These are phyloP conservation scores for Stenocarpella maydis DNA, from an alignment of 2,329 filamentous ascomycete genomes.

Conservation along the genomic window DNA sequence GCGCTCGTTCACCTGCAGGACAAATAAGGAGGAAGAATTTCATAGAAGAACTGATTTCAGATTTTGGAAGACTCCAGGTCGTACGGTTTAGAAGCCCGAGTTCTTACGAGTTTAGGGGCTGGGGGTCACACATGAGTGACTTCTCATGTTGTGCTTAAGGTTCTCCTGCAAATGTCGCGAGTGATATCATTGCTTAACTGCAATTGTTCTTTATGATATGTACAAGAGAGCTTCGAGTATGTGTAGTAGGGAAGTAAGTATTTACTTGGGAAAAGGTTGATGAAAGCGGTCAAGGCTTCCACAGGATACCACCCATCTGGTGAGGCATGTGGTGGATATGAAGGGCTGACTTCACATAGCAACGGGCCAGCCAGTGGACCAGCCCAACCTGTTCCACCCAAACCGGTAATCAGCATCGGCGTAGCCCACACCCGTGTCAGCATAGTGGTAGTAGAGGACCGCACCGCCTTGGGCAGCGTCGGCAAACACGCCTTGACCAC, in stretches of 20 bases:
- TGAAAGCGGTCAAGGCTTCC: too few species aligned
- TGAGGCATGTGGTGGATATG: too few species aligned
- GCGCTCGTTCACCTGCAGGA: not conserved
- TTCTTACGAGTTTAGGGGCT: too few species aligned
- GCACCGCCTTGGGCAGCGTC: constrained; percentile 56
- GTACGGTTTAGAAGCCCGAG: not conserved
- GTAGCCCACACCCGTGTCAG: constrained; percentile 62
- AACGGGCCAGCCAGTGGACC: constrained; percentile 54
- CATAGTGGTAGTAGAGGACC: constrained; percentile 70
- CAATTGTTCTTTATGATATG: not conserved
- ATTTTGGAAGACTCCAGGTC: not conserved
- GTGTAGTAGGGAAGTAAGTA: not conserved
- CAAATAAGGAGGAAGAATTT: not conserved
- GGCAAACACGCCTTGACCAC: constrained; percentile 66
- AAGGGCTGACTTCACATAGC: not conserved
- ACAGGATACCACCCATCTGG: not conserved
- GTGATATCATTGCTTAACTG: not conserved
- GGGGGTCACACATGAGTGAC: too few species aligned
- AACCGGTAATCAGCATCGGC: constrained; percentile 55
- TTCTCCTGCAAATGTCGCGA: not conserved
- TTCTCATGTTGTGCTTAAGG: not conserved
- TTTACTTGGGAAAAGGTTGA: not conserved
- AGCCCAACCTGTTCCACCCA: constrained; percentile 55
- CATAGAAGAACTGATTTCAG: not conserved
- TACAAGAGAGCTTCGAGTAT: not conserved